phyloP scores from a whole-genome alignment of 2,329 filamentous ascomycete genomes.

The Nannizzia gypsea region DNA sequence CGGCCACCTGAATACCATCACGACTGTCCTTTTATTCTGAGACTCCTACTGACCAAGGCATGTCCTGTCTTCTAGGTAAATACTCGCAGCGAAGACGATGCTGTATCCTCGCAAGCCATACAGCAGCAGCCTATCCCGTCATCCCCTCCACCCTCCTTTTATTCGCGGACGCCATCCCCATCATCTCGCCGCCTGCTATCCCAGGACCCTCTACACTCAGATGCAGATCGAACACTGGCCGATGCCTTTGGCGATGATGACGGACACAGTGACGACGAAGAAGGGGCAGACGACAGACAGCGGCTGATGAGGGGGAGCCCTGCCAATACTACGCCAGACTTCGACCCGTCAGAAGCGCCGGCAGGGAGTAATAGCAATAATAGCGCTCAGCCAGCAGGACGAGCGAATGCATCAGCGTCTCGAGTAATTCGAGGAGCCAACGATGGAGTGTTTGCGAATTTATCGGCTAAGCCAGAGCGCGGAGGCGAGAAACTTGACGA shows the following conservation, averaged over 20 bases:
- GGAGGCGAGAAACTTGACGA: slow-evolving; percentile 69
- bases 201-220: slow-evolving; percentile 39
- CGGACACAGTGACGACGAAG: slow-evolving; percentile 57
- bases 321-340: slow-evolving; percentile 11
- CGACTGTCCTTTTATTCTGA: neutral
- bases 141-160: slow-evolving; percentile 63
- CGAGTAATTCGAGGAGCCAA: slow-evolving; percentile 46
- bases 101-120: slow-evolving; percentile 22
- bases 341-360: neutral
- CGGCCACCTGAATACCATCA: neutral
- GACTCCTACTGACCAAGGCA: slow-evolving; percentile 2
- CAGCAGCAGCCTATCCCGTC: slow-evolving; percentile 21
- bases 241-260: slow-evolving; percentile 85
- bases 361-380: neutral
- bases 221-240: slow-evolving; percentile 69
- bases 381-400: neutral
- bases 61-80: slow-evolving; percentile 28
- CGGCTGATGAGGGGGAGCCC: slow-evolving; percentile 63
- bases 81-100: slow-evolving; percentile 33
- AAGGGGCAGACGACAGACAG: slow-evolving; percentile 70
- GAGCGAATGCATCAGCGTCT: neutral
- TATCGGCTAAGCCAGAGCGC: slow-evolving; percentile 78
- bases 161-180: slow-evolving; percentile 65
- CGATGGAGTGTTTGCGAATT: slow-evolving; percentile 92
- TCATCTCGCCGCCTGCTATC: slow-evolving; percentile 42